phyloP scores from a whole-genome alignment of 1,284 basidiomycete genomes.

The Ceratobasidium sp. region DNA sequence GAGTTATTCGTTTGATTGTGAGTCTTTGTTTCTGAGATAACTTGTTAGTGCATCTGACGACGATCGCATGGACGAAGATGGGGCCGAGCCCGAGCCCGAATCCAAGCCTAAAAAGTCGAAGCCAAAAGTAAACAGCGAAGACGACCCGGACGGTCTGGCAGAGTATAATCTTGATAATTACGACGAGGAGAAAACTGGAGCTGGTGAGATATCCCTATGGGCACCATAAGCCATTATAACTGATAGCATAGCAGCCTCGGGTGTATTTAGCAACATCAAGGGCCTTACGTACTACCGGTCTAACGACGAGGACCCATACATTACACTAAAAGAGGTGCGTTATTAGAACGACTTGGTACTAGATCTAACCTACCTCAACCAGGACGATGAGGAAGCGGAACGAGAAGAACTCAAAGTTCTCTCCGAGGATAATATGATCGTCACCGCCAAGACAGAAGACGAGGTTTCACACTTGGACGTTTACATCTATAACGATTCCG shows the following conservation, averaged over 20 bases:
- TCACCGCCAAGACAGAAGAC: slow-evolving; percentile 94
- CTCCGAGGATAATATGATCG: slow-evolving; percentile 89
- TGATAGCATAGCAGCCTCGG: slow-evolving; percentile 60
- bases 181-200: slow-evolving; percentile 77
- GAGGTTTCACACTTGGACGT: slow-evolving; percentile 95
- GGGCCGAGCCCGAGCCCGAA: slow-evolving; percentile 47
- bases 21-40: slow-evolving; percentile 13
- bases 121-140: slow-evolving; percentile 47
- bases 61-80: slow-evolving; percentile 52
- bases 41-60: slow-evolving; percentile 44
- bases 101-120: slow-evolving; percentile 46
- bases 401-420: slow-evolving; percentile 88
- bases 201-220: slow-evolving; percentile 54
- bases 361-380: not conserved
- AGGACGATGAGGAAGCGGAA: slow-evolving; percentile 73
- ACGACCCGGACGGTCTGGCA: slow-evolving; percentile 77
- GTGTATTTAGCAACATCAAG: slow-evolving; percentile 95
- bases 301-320: slow-evolving; percentile 95
- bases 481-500: slow-evolving; percentile 89
- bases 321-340: slow-evolving; percentile 89
- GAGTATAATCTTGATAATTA: slow-evolving; percentile 94
- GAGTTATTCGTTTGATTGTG: slow-evolving; percentile 53
- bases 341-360: not conserved
- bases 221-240: slow-evolving; percentile 1
- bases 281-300: slow-evolving; percentile 90